These are phyloP conservation scores for Borovskyia barvae DNA, from an alignment of 208 protist genomes.

Conservation along the genomic window DNA sequence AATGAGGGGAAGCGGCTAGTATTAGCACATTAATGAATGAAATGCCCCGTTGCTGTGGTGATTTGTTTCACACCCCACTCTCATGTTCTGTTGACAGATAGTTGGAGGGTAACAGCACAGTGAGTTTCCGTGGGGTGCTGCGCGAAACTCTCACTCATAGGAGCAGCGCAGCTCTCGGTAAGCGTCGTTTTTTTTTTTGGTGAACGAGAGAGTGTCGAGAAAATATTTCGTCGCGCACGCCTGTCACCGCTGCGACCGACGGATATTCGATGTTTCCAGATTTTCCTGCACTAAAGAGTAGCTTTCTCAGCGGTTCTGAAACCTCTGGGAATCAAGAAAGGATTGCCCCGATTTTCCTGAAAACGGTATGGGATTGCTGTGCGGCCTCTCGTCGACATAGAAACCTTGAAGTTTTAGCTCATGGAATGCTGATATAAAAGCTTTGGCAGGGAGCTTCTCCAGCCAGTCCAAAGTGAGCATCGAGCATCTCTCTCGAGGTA, in stretches of 20 bases:
- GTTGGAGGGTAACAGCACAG: no score
- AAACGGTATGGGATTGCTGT: not conserved
- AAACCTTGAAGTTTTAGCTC: not conserved
- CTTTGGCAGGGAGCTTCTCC: not conserved
- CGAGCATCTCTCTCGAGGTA: not conserved
- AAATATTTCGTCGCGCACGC: not conserved
- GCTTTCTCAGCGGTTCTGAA: not conserved
- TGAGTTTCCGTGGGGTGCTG: no score
- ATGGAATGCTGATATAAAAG: not conserved
- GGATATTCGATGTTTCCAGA: not conserved
- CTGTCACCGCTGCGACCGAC: conserved; percentile 2
- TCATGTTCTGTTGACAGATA: no score
- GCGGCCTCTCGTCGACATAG: not conserved
- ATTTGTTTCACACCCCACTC: no score
- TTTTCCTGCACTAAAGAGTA: conserved; percentile 3
- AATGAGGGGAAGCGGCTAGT: no score
- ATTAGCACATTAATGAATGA: no score
- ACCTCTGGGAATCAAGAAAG: not conserved
- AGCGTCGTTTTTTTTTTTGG: no score
- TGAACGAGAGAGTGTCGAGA: not conserved
- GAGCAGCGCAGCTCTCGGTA: no score
- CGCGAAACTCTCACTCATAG: no score
- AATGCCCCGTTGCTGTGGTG: no score
- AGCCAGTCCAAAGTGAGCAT: conserved; percentile 15
- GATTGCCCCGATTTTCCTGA: conserved; percentile 1